These are phyloP conservation scores for Microdochium trichocladiopsis DNA, from an alignment of 2,329 filamentous ascomycete genomes.

Conservation along the genomic window DNA sequence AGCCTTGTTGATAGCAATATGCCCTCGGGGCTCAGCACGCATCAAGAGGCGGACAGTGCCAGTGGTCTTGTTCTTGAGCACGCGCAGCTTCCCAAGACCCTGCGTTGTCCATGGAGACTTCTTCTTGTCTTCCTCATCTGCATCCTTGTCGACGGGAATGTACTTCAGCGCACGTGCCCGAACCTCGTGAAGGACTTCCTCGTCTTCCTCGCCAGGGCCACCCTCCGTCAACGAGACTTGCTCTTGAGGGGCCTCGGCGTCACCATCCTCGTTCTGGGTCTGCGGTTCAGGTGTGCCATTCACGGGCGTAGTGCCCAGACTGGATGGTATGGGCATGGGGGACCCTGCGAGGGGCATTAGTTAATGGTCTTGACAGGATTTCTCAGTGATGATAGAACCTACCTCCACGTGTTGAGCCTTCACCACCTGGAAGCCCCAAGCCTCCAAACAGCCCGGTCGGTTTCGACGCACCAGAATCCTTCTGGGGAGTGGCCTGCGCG, in stretches of 20 bases:
- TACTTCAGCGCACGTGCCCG: conserved; percentile 64
- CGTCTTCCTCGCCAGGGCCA: conserved; percentile 64
- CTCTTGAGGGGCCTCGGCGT: conserved; percentile 48
- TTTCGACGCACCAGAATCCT: conserved; percentile 18
- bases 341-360: conserved; percentile 13
- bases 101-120: conserved; percentile 59
- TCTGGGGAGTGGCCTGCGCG: conserved; percentile 20
- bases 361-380: background rate
- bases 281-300: conserved; percentile 52
- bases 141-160: conserved; percentile 34
- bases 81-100: conserved; percentile 63
- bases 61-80: conserved; percentile 68
- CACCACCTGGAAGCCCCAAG: conserved; percentile 20
- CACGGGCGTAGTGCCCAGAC: conserved; percentile 52
- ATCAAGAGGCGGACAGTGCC: conserved; percentile 61
- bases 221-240: conserved; percentile 64
- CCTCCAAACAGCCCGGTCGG: conserved; percentile 12
- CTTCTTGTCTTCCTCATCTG: conserved; percentile 37
- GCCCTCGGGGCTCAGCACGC: conserved; percentile 68
- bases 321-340: conserved; percentile 48
- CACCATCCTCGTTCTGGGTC: conserved; percentile 34
- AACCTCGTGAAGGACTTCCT: conserved; percentile 63
- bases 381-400: conserved; percentile 15
- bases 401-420: conserved; percentile 34
- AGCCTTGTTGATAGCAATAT: conserved; percentile 64